Conservation (phyloP, 257 asterid genomes). For the Forsythia suspensa region DNA sequence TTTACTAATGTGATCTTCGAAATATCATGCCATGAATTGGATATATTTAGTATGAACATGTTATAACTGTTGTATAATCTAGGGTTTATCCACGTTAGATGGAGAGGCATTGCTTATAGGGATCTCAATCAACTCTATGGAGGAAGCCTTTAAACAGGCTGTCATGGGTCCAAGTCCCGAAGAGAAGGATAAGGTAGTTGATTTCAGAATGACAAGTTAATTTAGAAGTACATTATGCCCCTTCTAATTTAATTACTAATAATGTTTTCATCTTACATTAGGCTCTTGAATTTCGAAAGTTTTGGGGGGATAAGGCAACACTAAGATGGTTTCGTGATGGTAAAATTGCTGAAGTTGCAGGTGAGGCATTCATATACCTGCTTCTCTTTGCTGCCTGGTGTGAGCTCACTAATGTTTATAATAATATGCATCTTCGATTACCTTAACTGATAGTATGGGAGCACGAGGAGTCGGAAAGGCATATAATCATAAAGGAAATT, state of each 20-base stretch:
- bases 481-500: constrained; percentile 79
- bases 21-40: constrained; percentile 11
- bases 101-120: constrained; percentile 74
- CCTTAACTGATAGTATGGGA: constrained; percentile 69
- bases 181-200: constrained; percentile 79
- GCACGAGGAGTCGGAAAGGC: constrained; percentile 75
- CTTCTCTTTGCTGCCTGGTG: constrained; percentile 25
- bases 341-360: constrained; percentile 92
- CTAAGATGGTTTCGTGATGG: constrained; percentile 90
- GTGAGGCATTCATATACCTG: constrained; percentile 42
- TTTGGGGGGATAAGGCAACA: constrained; percentile 96
- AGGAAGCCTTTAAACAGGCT: constrained; percentile 77
- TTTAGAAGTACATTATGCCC: neutral
- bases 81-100: constrained; percentile 76
- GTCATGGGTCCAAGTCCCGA: constrained; percentile 95
- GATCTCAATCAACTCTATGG: constrained; percentile 59
- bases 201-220: constrained; percentile 17
- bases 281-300: constrained; percentile 88
- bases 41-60: constrained; percentile 19
- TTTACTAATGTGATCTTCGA: constrained; percentile 14
- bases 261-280: constrained; percentile 27
- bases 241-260: constrained; percentile 5
- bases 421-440: constrained; percentile 12
- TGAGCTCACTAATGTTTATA: constrained; percentile 8
- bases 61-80: constrained; percentile 18